Base-by-base conservation (phyloP, 192 early-diverging fungal species). In the Chytriomyces hyalinus region DNA sequence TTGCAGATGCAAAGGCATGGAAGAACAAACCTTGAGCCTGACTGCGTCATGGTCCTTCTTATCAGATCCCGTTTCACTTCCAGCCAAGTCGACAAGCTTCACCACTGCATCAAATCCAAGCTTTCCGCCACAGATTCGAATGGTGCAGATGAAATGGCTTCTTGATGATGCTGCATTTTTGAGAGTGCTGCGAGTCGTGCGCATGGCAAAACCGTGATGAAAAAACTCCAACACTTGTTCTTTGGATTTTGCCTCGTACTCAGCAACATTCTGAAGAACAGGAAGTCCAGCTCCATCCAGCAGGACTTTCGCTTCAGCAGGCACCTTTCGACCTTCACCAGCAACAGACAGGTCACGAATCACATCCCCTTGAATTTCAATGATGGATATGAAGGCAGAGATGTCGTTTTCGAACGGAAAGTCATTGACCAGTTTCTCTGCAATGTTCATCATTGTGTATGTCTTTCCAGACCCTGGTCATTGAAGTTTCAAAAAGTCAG, bases 401-500 rank as follows among this genome's bases (percentile, higher is more conserved):
- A 20, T n/a, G 44, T 13, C 10, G 36, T 26, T 24, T 36, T 80
- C 43, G 13, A 65, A 5, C 26, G 60, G 75, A 78, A 68, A 59
- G 36, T 71, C 51, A 28, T 66, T 49, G 51, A 82, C 60, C 69
- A 69, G 74, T 60, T 75, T 28, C n/a, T 63, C 15, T 47, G 75
- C 51, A 49, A 66, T 26, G 49, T 36, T 48, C 47, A 50, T 61
- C 65, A 82, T 80, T 2, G 81, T 82, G 51, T 78, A 76, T 1
- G 81, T 82, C 69, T 82, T 82, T 17, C 81, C 81, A 3, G 79
- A 73, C 24, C 81, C 80, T 68, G 71, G 36, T 36, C 36, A 36
- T 36, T 36, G 3, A 36, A 0, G 36, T 80, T 22, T 10, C 36
- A 24, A 13, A 47, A 48, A 2, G 67, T 68, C 15, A 49, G 47